Evolutionary conservation across 176 grass and related monocot species (phyloP), one percentile per base, ranked within the genome.

Genomic region (Phyllostachys edulis): DNA sequence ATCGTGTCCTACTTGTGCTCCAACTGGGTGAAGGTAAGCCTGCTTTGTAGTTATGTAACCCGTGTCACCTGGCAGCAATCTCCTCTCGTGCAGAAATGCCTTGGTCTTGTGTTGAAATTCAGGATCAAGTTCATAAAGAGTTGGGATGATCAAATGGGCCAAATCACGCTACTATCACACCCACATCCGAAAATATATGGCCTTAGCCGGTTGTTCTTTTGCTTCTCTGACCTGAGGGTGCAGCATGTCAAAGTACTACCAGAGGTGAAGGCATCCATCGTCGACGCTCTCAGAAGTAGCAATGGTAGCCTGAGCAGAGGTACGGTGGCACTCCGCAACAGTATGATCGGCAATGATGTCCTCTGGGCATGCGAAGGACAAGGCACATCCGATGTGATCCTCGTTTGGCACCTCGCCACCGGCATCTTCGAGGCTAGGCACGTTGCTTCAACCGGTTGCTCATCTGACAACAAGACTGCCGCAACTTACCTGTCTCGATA

Each of bases 331-430:
- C 68, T 73, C 6, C 17, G 0, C 3, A 3, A 9, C 9, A 71
- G 24, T 24, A n/a, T 6, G 11, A 16, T 23, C 12, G 40, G 64
- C 3, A 8, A 14, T 21, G 7, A 12, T 1, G 4, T 49, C 1
- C 68, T 37, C 0, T 73, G 80, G 80, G 40, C 80, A 5, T 82
- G 80, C 12, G 5, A 73, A 47, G 18, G 40, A n/a, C 9, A 11
- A 24, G 79, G 55, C 55, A 61, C 4, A 10, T 82, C 69, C 1
- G 69, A 83, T 6, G 27, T 64, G 12, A 74, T 74, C 11, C 69
- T 83, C 0, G 21, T n/a, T 41, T 83, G 81, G 69, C 69, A 83
- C 42, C 16, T 83, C 20, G 56, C 26, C 29, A 83, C 56, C 1
- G 20, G 11, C 27, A 73, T 83, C 6, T 74, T 73, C 7, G 69